These are phyloP conservation scores for Acrodontium crateriforme DNA, from an alignment of 2,329 filamentous ascomycete species.

Conservation along the genomic window DNA sequence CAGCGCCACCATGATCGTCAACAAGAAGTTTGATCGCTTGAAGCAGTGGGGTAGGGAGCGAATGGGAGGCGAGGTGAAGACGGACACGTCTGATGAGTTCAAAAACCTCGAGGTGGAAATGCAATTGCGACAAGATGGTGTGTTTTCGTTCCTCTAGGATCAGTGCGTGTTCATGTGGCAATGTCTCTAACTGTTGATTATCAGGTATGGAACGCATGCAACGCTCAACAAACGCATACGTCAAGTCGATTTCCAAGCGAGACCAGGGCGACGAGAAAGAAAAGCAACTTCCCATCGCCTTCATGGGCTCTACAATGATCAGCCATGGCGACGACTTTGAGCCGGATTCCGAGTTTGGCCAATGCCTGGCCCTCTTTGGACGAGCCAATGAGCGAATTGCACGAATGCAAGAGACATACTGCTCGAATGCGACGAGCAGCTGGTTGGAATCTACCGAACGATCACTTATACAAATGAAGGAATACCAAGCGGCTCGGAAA, in stretches of 20 bases:
- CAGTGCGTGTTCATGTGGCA: not conserved
- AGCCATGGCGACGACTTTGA: slow-evolving; percentile 87
- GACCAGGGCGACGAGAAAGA: slow-evolving; percentile 79
- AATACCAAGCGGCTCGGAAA: slow-evolving; percentile 84
- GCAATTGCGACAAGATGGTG: slow-evolving; percentile 77
- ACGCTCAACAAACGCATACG: slow-evolving; percentile 68
- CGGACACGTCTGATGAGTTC: slow-evolving; percentile 78
- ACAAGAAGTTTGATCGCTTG: slow-evolving; percentile 87
- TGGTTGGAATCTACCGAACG: slow-evolving; percentile 91
- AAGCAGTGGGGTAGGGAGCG: slow-evolving; percentile 97
- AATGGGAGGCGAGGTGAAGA: slow-evolving; percentile 86
- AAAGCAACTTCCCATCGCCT: slow-evolving; percentile 65
- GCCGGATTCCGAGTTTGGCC: slow-evolving; percentile 77
- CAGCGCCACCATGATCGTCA: slow-evolving; percentile 37
- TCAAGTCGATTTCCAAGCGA: slow-evolving; percentile 77
- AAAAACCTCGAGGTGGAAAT: slow-evolving; percentile 82
- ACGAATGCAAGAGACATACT: slow-evolving; percentile 71
- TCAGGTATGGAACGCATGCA: slow-evolving; percentile 83
- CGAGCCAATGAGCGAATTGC: slow-evolving; percentile 79
- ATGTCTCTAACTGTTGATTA: not conserved
- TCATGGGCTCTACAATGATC: slow-evolving; percentile 75
- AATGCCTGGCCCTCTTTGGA: slow-evolving; percentile 65
- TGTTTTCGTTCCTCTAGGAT: slow-evolving; percentile 8
- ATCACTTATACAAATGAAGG: slow-evolving; percentile 88
- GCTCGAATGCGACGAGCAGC: slow-evolving; percentile 59